Evolutionary conservation across 73 alveolate species (phyloP).

Genomic region (Tetrahymena thermophila): DNA sequence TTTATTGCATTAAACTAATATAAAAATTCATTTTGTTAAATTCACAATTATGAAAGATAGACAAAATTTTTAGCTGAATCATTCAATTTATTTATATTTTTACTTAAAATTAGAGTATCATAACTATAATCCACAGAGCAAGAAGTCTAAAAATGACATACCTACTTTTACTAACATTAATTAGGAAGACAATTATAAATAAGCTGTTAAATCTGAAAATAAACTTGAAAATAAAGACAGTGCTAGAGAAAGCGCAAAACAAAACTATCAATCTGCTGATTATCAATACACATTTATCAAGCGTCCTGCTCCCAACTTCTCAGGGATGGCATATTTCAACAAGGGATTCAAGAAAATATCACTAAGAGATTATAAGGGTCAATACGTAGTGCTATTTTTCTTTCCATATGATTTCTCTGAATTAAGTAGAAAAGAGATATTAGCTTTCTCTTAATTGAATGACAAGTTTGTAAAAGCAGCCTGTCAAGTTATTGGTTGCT

Average conservation of each 20-base stretch:
- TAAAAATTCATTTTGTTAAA: not conserved
- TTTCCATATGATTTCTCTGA: constrained; percentile 88
- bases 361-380: constrained; percentile 71
- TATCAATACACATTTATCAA: not conserved
- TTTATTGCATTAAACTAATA: too few species aligned
- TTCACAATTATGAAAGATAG: too few species aligned
- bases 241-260: not conserved
- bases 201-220: not conserved
- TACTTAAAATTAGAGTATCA: too few species aligned
- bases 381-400: constrained; percentile 81
- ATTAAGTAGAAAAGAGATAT: constrained; percentile 88
- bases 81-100: too few species aligned
- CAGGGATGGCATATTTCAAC: constrained; percentile 68
- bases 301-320: constrained; percentile 82
- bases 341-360: constrained; percentile 58
- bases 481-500: constrained; percentile 69
- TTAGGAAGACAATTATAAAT: not conserved
- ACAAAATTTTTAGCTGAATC: not conserved
- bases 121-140: not conserved
- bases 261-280: not conserved
- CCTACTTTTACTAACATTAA: not conserved
- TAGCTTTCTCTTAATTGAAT: constrained; percentile 59
- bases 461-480: constrained; percentile 69
- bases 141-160: not conserved
- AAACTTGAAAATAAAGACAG: not conserved